Evolutionary conservation across 2,329 filamentous ascomycete species (phyloP), one percentile per base, ranked within the genome.

Genomic region (Pezicula rhizophila): DNA sequence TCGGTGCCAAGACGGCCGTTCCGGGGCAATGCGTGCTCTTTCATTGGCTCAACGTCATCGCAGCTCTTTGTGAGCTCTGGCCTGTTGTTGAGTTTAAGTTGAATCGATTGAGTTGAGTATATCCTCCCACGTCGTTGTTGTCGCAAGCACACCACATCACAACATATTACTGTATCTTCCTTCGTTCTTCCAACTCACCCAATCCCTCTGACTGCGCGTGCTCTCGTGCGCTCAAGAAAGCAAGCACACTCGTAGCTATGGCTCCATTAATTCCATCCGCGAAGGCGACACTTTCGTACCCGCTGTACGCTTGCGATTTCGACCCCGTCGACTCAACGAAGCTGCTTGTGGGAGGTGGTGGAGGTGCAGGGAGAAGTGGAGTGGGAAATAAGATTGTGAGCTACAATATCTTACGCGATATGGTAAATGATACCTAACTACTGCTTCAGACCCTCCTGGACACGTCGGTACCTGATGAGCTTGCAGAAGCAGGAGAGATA

Each of bases 221-320:
- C 12, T 31, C 11, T 10, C 8, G 28, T 31, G 28, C 11, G 28
- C 28, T 5, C 23, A 23, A 31, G 11, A 12, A 10, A 31, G 28
- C 28, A 10, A 40, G 38, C 38, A 17, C 15, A 40, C 3, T 31
- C 12, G 26, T 20, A 17, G 42, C 26, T 8, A 53, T 66, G 64
- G 57, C 63, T 17, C 58, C 62, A 10, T 49, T 61, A 45, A 59
- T 63, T 26, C 51, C 60, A 17, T 59, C 53, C 6, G 61, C 64
- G 31, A 65, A 64, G 50, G 46, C 53, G 15, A 64, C 81, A 48
- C 79, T 95, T 56, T 80, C 82, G 50, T 96, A 92, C 68, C 91
- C 91, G 43, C 79, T 95, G 51, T 96, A 90, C 67, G 82, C 86
- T 48, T 87, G 89, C 65, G 90, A 90, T 63, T 96, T 95, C 67